Base-by-base conservation (phyloP, 768 basidiomycete species). In the Tulasnella sp. region DNA sequence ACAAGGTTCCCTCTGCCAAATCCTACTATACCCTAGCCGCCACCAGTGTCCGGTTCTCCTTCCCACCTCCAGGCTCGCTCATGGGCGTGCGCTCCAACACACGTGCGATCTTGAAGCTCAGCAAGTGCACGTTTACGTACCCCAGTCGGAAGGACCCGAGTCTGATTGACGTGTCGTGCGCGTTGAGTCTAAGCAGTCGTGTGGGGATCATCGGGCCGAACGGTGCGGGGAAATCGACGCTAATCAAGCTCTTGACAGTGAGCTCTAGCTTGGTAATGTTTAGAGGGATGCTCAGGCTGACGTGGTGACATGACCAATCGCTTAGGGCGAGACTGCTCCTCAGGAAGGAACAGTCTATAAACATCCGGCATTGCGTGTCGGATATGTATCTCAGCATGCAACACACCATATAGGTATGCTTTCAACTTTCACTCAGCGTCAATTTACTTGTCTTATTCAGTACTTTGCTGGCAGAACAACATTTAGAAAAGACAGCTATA, bases 81-180 rank as follows among this genome's bases (percentile, higher is more conserved):
- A 92, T 97, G 89, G 93, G 94, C 56, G 93, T 98, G 60, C 81
- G 93, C 63, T 94, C 91, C 70, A 91, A 87, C 68, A 98, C 93
- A 10, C 83, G 93, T 53, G 91, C 93, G 3, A 98, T 98, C 69
- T 77, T 98, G 68, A 97, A 94, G 75, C 80, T 97, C 72, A 76
- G 79, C 38, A 80, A 83, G 67, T 94, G 91, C 73, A 96, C 92
- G 41, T 98, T 86, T 73, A 92, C 91, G 54, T 98, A 98, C 73
- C 90, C 92, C 7, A 90, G 92, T 48, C 78, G 86, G 61, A 68
- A 76, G 48, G 77, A 73, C 59, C 94, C 93, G 7, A 91, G 87
- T 71, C 73, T 98, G 64, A 74, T 78, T 74, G 81, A 91, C 71
- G 91, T 91, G 61, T 92, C 87, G 65, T 94, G 92, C 72, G 90